Evolutionary conservation across 495 filamentous ascomycete genomes (phyloP).

Genomic region (Platismatia glauca): DNA sequence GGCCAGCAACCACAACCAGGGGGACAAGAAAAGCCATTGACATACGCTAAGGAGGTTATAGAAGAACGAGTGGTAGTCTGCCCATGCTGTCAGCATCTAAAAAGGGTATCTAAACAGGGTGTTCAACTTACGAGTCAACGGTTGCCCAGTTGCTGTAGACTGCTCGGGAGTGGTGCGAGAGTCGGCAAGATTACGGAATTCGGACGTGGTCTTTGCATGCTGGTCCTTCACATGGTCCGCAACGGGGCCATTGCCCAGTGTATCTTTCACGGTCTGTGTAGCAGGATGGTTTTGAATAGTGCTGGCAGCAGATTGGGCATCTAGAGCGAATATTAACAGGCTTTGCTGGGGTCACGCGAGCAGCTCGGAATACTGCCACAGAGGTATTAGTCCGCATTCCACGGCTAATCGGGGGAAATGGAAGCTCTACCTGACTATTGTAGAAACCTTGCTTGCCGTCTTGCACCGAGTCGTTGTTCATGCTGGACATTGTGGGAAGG

Average conservation of each 20-base stretch:
- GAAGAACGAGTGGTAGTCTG: conserved; percentile 82
- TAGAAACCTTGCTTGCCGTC: conserved; percentile 26
- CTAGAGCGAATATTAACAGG: conserved; percentile 27
- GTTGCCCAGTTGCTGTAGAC: conserved; percentile 72
- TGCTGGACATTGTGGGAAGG: conserved; percentile 21
- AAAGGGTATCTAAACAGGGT: conserved; percentile 21
- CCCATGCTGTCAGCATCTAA: conserved; percentile 12
- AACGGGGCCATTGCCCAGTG: conserved; percentile 48
- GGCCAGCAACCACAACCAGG: conserved; percentile 5
- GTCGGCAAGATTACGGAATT: conserved; percentile 68
- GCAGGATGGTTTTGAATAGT: conserved; percentile 31
- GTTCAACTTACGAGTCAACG: conserved; percentile 56
- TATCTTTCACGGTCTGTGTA: conserved; percentile 30
- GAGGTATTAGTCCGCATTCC: conserved; percentile 7
- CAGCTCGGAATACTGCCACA: conserved; percentile 19
- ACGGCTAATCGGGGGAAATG: neutral
- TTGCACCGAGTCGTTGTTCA: conserved; percentile 22
- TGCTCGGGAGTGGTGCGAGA: conserved; percentile 58
- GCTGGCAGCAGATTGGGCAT: conserved; percentile 28
- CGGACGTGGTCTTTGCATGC: conserved; percentile 56
- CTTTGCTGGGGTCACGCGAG: conserved; percentile 26
- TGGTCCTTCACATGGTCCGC: conserved; percentile 71
- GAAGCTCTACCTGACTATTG: conserved; percentile 28
- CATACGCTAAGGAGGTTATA: conserved; percentile 72
- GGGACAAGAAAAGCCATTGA: conserved; percentile 9